phyloP scores from a whole-genome alignment of 1,284 basidiomycete genomes.

The Bjerkandera adusta region DNA sequence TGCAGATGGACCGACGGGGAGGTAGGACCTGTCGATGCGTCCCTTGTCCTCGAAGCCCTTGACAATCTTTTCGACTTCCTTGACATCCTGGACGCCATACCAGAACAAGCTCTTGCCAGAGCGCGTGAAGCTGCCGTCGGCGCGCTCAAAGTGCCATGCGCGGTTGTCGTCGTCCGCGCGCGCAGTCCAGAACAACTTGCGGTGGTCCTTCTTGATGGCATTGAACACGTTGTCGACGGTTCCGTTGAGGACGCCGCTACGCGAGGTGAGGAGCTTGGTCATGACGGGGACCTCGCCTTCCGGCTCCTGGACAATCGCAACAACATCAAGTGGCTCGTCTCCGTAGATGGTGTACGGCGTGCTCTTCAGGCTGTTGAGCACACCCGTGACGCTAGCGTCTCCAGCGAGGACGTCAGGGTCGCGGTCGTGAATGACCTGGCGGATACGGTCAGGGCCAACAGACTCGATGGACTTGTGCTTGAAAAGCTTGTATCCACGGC shows the following conservation, averaged over 20 bases:
- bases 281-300: constrained; percentile 88
- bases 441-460: constrained; percentile 90
- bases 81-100: constrained; percentile 93
- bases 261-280: constrained; percentile 88
- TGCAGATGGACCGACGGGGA: constrained; percentile 72
- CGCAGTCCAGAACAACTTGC: constrained; percentile 94
- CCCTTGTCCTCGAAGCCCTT: constrained; percentile 83
- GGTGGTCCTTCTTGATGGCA: constrained; percentile 93
- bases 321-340: constrained; percentile 94
- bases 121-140: constrained; percentile 96
- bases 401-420: constrained; percentile 91
- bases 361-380: constrained; percentile 79
- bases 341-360: constrained; percentile 95
- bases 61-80: constrained; percentile 88
- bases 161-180: constrained; percentile 95
- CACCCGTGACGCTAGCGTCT: constrained; percentile 85
- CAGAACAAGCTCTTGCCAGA: constrained; percentile 94
- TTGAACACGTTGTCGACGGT: constrained; percentile 98
- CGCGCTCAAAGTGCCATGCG: constrained; percentile 98
- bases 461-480: constrained; percentile 81
- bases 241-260: constrained; percentile 89
- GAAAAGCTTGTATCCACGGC: constrained; percentile 97
- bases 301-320: constrained; percentile 94
- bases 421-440: constrained; percentile 90
- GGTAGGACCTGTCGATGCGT: constrained; percentile 71